Evolutionary conservation across 495 filamentous ascomycete species (phyloP).

Genomic region (Trichoderma gamsii): DNA sequence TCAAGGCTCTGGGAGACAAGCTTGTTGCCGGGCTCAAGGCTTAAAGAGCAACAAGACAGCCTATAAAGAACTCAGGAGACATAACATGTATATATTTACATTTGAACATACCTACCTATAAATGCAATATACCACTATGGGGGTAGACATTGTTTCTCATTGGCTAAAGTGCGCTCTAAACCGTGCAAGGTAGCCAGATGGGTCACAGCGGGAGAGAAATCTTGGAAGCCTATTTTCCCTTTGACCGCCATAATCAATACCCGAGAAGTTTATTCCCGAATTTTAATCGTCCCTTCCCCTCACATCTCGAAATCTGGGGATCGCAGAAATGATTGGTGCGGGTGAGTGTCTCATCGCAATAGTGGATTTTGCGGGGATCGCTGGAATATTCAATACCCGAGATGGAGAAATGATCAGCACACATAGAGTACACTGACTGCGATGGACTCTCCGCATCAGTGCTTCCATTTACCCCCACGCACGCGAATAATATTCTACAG

Average conservation of each 20-base stretch:
- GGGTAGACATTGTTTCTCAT: no score
- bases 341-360: background rate
- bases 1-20: conserved; percentile 42
- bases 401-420: background rate
- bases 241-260: background rate
- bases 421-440: no score
- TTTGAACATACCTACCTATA: no score
- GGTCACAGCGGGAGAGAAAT: background rate
- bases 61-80: background rate
- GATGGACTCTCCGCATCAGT: no score
- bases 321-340: background rate
- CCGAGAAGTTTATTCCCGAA: background rate
- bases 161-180: no score
- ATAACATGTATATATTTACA: background rate
- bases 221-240: background rate
- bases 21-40: conserved; percentile 22
- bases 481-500: no score
- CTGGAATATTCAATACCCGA: background rate
- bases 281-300: background rate
- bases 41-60: background rate
- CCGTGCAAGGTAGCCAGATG: no score
- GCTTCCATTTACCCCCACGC: no score
- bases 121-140: no score
- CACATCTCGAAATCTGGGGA: background rate
- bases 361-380: background rate